Evolutionary conservation across 2,329 filamentous ascomycete genomes (phyloP).

Genomic region (Phaeoacremonium minimum): DNA sequence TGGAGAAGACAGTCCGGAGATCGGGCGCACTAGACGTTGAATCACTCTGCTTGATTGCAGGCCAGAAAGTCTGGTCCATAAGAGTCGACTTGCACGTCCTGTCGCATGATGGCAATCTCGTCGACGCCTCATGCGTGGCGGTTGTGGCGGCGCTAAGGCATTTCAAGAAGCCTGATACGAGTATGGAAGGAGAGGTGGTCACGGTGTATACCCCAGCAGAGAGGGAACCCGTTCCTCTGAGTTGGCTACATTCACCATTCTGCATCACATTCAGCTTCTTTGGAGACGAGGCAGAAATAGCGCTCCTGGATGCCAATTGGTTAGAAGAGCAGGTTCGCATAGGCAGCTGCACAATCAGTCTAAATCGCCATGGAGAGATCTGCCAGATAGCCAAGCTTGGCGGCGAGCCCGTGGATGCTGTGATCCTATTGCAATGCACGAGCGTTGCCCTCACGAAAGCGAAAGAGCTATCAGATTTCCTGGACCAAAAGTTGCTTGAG

Average conservation of each 20-base stretch:
- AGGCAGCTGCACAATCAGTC: conserved; percentile 72
- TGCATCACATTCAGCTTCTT: conserved; percentile 90
- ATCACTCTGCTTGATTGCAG: conserved; percentile 88
- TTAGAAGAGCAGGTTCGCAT: conserved; percentile 74
- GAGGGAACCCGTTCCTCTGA: conserved; percentile 83
- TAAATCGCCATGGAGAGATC: conserved; percentile 86
- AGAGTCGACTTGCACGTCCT: conserved; percentile 90
- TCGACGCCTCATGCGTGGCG: conserved; percentile 81
- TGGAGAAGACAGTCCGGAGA: conserved; percentile 91
- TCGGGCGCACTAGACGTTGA: conserved; percentile 93
- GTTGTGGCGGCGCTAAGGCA: conserved; percentile 85
- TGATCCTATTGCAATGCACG: conserved; percentile 72
- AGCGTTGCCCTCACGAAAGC: conserved; percentile 72
- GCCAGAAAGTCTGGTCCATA: conserved; percentile 85
- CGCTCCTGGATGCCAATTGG: conserved; percentile 67
- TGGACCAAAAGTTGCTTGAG: conserved; percentile 70
- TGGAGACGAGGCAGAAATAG: conserved; percentile 64
- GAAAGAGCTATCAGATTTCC: conserved; percentile 70
- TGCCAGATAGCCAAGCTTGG: conserved; percentile 91
- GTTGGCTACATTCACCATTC: conserved; percentile 87
- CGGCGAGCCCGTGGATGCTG: conserved; percentile 75
- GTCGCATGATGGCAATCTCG: conserved; percentile 83
- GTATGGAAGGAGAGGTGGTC: conserved; percentile 77
- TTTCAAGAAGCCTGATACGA: conserved; percentile 86
- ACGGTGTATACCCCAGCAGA: conserved; percentile 82